Conservation (phyloP, 1,284 basidiomycete species). For the Pseudozyma sp. region DNA sequence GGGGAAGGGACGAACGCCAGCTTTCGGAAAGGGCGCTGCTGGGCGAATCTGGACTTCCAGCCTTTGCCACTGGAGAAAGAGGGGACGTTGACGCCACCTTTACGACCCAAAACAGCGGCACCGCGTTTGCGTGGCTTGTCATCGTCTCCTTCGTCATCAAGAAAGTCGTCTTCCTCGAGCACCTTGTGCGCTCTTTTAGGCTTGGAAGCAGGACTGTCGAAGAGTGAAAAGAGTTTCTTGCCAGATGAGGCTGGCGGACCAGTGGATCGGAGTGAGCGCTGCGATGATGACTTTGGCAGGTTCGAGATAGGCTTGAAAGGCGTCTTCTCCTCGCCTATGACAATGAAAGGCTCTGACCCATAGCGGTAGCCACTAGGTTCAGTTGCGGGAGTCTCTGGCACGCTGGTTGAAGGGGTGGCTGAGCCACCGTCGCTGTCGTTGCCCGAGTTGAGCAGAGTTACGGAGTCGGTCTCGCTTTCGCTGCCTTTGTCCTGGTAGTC, state of each 20-base stretch:
- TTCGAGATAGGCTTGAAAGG: conserved; percentile 21
- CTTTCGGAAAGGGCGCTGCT: conserved; percentile 28
- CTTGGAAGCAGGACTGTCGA: conserved; percentile 15
- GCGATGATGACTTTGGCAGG: conserved; percentile 20
- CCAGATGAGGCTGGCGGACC: conserved; percentile 3
- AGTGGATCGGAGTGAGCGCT: conserved; percentile 26
- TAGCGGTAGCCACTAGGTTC: conserved; percentile 19
- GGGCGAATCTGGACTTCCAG: conserved; percentile 47
- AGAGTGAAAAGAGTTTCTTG: conserved; percentile 35
- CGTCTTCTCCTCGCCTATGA: conserved; percentile 10
- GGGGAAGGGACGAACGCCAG: conserved; percentile 46
- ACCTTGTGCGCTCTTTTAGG: conserved; percentile 11
- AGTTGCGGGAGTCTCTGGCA: conserved; percentile 36
- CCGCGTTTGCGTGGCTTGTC: conserved; percentile 20
- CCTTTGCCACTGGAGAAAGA: conserved; percentile 41
- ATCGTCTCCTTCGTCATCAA: conserved; percentile 27
- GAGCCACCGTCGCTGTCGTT: conserved; percentile 4
- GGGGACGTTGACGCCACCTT: conserved; percentile 8
- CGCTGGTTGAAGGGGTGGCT: conserved; percentile 19
- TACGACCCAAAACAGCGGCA: conserved; percentile 7
- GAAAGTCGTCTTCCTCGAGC: conserved; percentile 30
- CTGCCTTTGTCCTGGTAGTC: background rate
- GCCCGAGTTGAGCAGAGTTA: background rate
- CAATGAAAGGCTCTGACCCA: conserved; percentile 37
- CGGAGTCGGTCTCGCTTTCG: conserved; percentile 13